Conservation (phyloP, 805 yeast species). For the Scheffersomyces lignosus region DNA sequence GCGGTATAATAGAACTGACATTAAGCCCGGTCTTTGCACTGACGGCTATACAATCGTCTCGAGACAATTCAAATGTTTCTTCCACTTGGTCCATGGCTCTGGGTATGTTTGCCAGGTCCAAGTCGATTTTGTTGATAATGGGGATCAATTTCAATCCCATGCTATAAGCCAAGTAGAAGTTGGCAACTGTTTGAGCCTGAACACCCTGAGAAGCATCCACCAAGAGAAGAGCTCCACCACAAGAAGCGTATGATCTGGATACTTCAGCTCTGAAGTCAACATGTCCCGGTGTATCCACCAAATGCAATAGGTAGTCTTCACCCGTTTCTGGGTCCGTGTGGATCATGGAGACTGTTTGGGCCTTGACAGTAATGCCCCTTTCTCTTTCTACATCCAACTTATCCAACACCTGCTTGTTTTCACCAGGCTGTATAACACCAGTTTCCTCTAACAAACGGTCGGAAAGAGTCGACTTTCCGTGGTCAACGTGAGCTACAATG, state of each 20-base stretch:
- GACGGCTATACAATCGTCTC: slow-evolving; percentile 74
- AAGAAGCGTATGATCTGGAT: slow-evolving; percentile 89
- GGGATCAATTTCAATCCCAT: slow-evolving; percentile 82
- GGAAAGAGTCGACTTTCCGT: slow-evolving; percentile 83
- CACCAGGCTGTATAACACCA: slow-evolving; percentile 78
- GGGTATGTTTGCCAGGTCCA: slow-evolving; percentile 83
- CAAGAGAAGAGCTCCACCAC: slow-evolving; percentile 87
- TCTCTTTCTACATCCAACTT: slow-evolving; percentile 93
- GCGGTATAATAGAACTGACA: slow-evolving; percentile 77
- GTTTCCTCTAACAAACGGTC: slow-evolving; percentile 87
- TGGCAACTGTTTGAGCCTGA: slow-evolving; percentile 98
- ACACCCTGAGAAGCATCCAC: slow-evolving; percentile 97
- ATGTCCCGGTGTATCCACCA: slow-evolving; percentile 98
- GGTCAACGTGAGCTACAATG: slow-evolving; percentile 95
- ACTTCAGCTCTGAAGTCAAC: slow-evolving; percentile 96
- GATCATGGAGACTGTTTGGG: slow-evolving; percentile 95
- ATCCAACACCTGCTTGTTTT: slow-evolving; percentile 82
- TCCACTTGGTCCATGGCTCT: slow-evolving; percentile 84
- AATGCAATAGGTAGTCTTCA: slow-evolving; percentile 78
- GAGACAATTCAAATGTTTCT: slow-evolving; percentile 74
- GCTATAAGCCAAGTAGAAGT: slow-evolving; percentile 85
- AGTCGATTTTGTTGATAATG: slow-evolving; percentile 87
- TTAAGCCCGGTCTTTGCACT: slow-evolving; percentile 91
- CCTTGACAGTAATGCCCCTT: slow-evolving; percentile 95
- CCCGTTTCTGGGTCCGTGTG: slow-evolving; percentile 58